Base-by-base conservation (phyloP, 805 yeast species). In the Candida pseudofarinosa region DNA sequence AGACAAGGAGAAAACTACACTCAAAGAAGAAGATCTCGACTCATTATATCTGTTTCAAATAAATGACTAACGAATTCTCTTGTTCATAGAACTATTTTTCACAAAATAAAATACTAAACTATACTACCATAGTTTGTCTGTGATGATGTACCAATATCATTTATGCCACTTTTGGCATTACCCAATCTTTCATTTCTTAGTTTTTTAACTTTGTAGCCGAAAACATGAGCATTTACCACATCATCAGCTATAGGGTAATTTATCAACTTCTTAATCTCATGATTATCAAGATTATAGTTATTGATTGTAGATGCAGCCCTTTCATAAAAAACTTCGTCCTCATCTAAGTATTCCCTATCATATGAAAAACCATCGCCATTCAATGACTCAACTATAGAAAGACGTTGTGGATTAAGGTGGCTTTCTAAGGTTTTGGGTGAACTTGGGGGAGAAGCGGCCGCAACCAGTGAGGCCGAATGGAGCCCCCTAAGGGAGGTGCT, bases 211-310 rank as follows among this genome's bases (percentile, higher is more conserved):
- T 66, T 69, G 50, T 60, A 69, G 12, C 75, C 74, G 51, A 59
- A 69, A 34, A 52, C 58, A 51, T 70, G 76, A 5, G 73, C 67
- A 18, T 53, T 60, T 12, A 70, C 54, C 33, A 60, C 52, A 37
- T 71, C 73, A 38, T 69, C 75, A n/a, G 69, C 73, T 7, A 69
- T 66, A 2, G 75, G 76, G 44, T 69, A 71, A 44, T 71, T 68
- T 23, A 70, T 50, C 39, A 69, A 38, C 41, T 54, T 48, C 42
- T 67, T 66, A 32, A 68, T 61, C 26, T 62, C 67, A 2, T 37
- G 40, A 44, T 65, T 71, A 42, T 69, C 64, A 19, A 66, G 43
- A 16, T 59, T 55, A 40, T 65, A 64, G 46, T 65, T 66, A 37
- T 58, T 63, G 19, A 66, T 54, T 7, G 53, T 60, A 4, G 49